phyloP scores from a whole-genome alignment of 1,139 yeast species.

The Taphrina flavorubra region DNA sequence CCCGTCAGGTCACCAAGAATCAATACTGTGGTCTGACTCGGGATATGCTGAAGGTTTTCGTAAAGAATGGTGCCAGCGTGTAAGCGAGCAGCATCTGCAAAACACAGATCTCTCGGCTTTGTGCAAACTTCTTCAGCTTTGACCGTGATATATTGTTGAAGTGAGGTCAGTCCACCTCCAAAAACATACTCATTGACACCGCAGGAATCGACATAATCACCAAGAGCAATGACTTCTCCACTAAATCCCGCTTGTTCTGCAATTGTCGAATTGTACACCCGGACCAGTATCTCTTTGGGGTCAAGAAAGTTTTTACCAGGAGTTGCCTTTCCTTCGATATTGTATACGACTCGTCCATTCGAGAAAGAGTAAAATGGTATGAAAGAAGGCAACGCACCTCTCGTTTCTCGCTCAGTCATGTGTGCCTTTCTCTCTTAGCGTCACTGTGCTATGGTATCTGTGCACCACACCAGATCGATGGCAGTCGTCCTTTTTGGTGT shows the following conservation, averaged over 20 bases:
- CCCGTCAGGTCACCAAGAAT: constrained; percentile 36
- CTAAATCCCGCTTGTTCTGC: constrained; percentile 33
- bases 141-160: constrained; percentile 35
- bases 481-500: neutral
- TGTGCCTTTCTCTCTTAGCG: neutral
- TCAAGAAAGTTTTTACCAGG: constrained; percentile 36
- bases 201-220: constrained; percentile 32
- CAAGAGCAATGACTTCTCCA: constrained; percentile 38
- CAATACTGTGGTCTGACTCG: constrained; percentile 13
- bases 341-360: constrained; percentile 7
- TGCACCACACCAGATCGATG: neutral
- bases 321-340: constrained; percentile 10
- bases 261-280: constrained; percentile 37
- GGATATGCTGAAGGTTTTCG: constrained; percentile 14
- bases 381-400: constrained; percentile 20
- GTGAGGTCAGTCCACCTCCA: constrained; percentile 23
- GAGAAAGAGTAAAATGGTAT: constrained; percentile 22
- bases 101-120: constrained; percentile 19
- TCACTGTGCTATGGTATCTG: neutral
- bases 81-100: constrained; percentile 35
- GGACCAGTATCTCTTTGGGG: constrained; percentile 33
- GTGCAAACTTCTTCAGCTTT: constrained; percentile 33
- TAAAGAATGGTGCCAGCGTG: constrained; percentile 29
- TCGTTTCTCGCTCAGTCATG: constrained; percentile 17
- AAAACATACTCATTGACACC: constrained; percentile 35